phyloP scores from a whole-genome alignment of 1,284 basidiomycete species.

The Cryptococcus maquisensis region DNA sequence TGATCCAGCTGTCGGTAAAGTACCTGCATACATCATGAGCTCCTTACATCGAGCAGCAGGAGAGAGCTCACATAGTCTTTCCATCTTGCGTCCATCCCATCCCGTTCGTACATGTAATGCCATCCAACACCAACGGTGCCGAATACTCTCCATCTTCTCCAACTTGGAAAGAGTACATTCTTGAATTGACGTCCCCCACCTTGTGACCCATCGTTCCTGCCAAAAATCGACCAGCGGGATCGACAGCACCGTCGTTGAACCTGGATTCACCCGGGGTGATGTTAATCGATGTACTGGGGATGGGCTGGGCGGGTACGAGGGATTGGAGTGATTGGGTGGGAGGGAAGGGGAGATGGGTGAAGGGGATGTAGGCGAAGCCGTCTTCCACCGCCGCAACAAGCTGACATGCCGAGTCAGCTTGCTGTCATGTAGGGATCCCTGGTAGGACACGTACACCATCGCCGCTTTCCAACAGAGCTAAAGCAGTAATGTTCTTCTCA shows the following conservation, averaged over 20 bases:
- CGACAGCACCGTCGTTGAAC: constrained; percentile 24
- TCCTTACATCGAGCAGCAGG: not conserved
- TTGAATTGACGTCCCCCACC: constrained; percentile 1
- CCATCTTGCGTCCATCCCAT: constrained; percentile 22
- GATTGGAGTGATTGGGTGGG: constrained; percentile 1
- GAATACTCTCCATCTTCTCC: not conserved
- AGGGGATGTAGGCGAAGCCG: constrained; percentile 14
- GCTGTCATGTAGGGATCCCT: not conserved
- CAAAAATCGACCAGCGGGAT: constrained; percentile 21
- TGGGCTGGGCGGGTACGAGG: not conserved
- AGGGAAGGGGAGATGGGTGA: constrained; percentile 16
- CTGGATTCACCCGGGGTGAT: constrained; percentile 8
- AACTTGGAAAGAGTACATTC: constrained; percentile 10
- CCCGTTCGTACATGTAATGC: constrained; percentile 24
- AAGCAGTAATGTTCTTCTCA: constrained; percentile 8
- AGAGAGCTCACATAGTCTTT: constrained; percentile 13
- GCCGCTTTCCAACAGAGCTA: constrained; percentile 10
- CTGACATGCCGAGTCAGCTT: constrained; percentile 6
- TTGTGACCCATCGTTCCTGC: constrained; percentile 22
- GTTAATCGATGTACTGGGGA: not conserved
- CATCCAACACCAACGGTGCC: constrained; percentile 10
- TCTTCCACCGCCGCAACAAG: constrained; percentile 15
- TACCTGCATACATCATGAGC: constrained; percentile 11
- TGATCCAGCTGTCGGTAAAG: constrained; percentile 23
- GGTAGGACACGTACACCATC: constrained; percentile 13